Base-by-base conservation (phyloP, 306 rosid genomes). In the Citrullus colocynthis region DNA sequence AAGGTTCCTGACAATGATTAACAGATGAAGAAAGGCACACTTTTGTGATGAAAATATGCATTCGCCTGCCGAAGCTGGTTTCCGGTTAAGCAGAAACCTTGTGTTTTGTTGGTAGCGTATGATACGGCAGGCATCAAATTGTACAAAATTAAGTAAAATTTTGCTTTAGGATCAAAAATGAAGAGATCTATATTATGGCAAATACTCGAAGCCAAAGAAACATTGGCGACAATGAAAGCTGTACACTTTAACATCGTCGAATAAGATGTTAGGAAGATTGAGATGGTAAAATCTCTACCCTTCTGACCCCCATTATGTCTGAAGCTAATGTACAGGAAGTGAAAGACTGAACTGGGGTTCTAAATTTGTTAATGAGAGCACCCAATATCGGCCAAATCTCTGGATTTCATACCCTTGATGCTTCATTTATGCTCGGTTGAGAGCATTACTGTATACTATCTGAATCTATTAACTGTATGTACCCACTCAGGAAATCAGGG, bases 291-390 rank as follows among this genome's bases (percentile, higher is more conserved):
- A 42, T 76, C 20, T 10, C 41, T 76, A 41, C 55, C 36, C 69
- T 21, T 76, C 36, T 20, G 79, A 59, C 71, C 70, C 51, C 42
- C 14, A 48, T 59, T 76, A 36, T 60, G 36, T 76, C 41, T 44
- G 42, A 76, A 76, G 79, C 56, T 76, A 39, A 59, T 76, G 79
- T 59, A 59, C 70, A 76, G 39, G 41, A 76, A 28, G 57, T 76
- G 71, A 59, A 39, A 75, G 49, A 37, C 66, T 75, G 67, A 36
- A 34, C 9, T 56, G 39, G 76, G 76, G 76, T 70, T 70, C 76
- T 11, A 67, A 45, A 70, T 70, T 70, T 48, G 65, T 39, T 14
- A 42, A 42, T 76, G 51, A 57, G 5, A 56, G 16, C 30, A 51
- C 64, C 63, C 5, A 13, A 70, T 44, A 30, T 21, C 37, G 36